These are phyloP conservation scores for Boletus sp. DNA, from an alignment of 1,284 basidiomycete genomes.

Conservation along the genomic window DNA sequence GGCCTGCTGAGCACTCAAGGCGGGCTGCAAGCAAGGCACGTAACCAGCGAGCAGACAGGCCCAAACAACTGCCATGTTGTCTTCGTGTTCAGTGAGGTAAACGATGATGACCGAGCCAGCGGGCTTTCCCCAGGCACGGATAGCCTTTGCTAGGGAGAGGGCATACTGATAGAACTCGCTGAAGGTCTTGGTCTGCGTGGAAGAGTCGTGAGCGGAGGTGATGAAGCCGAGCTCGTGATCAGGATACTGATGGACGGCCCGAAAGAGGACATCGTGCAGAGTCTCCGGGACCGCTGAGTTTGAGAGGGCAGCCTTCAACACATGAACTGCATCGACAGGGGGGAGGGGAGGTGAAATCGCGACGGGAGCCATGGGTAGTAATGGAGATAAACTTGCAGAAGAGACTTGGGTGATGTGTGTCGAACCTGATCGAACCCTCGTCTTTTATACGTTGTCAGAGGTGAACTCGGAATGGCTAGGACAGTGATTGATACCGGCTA, in stretches of 20 bases:
- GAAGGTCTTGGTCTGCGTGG: constrained; percentile 32
- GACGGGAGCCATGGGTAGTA: constrained; percentile 17
- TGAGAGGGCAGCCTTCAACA: constrained; percentile 17
- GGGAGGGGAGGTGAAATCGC: constrained; percentile 8
- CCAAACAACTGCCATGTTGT: constrained; percentile 34
- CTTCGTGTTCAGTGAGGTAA: constrained; percentile 33
- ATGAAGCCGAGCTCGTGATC: constrained; percentile 27
- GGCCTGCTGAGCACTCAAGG: constrained; percentile 31
- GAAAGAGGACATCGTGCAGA: constrained; percentile 24
- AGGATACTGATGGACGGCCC: constrained; percentile 23
- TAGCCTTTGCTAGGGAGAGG: constrained; percentile 20
- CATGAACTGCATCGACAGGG: constrained; percentile 5
- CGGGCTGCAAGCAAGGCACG: constrained; percentile 32
- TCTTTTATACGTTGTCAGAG: constrained; percentile 15
- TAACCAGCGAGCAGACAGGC: constrained; percentile 30
- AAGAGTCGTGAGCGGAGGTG: constrained; percentile 30
- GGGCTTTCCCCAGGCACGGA: constrained; percentile 23
- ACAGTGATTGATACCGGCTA: not conserved
- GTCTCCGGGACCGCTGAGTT: constrained; percentile 13
- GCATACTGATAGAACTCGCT: constrained; percentile 19
- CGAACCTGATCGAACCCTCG: not conserved
- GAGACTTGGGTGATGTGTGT: not conserved
- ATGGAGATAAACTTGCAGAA: not conserved
- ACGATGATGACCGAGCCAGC: constrained; percentile 29
- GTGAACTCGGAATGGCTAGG: not conserved